Percentiles rank a stretch among this genome's conserved stretches.
Conservation (phyloP, 768 basidiomycete genomes). For the Calocera viscosa region DNA sequence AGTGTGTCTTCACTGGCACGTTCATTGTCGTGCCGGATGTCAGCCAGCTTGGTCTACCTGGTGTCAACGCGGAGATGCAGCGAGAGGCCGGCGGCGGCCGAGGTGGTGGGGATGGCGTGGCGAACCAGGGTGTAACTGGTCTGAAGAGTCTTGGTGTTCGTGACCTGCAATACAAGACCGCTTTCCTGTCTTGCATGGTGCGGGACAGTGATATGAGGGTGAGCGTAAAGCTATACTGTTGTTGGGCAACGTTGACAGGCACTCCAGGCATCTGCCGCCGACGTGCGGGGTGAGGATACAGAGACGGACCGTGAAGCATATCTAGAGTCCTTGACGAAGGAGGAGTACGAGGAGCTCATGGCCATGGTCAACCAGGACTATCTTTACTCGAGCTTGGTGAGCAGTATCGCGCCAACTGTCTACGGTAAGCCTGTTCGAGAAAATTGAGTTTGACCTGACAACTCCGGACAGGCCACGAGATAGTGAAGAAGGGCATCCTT, state of each 20-base stretch:
- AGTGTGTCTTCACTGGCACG: constrained; percentile 93
- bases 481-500: constrained; percentile 93
- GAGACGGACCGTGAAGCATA: constrained; percentile 69
- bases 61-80: constrained; percentile 86
- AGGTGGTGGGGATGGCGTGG: constrained; percentile 44
- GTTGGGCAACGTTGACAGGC: neutral
- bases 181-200: constrained; percentile 96
- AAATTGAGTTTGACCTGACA: neutral
- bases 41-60: constrained; percentile 85
- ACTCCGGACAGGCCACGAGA: constrained; percentile 57
- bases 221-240: constrained; percentile 25
- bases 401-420: constrained; percentile 93
- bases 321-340: constrained; percentile 76
- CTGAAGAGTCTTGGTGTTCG: constrained; percentile 88
- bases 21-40: constrained; percentile 99
- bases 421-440: constrained; percentile 39
- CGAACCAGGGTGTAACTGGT: constrained; percentile 68
- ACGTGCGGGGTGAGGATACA: constrained; percentile 78
- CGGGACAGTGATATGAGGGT: constrained; percentile 82
- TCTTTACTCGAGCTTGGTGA: constrained; percentile 87
- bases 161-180: constrained; percentile 96
- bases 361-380: constrained; percentile 89
- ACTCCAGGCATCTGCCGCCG: constrained; percentile 55
- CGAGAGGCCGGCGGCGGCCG: constrained; percentile 60
- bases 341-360: constrained; percentile 89